Percentiles rank a stretch among this genome's conserved stretches.
These are phyloP conservation scores for Globisporangium paroecandrum DNA, from an alignment of 352 stramenopile genomes.

Conservation along the genomic window DNA sequence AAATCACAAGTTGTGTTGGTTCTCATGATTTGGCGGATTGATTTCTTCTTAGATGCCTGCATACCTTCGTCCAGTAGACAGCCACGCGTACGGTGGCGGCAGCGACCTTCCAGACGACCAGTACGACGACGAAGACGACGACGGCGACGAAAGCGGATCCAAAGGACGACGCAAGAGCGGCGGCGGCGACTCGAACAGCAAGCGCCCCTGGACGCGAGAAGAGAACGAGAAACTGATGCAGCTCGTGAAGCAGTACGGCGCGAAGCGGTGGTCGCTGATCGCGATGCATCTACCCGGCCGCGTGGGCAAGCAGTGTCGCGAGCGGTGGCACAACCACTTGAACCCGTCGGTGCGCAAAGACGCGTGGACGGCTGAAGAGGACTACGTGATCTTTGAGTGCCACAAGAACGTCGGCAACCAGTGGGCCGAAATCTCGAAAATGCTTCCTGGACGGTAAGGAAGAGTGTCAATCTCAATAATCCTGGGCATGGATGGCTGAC, in stretches of 20 bases:
- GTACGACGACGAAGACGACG: slow-evolving; percentile 70
- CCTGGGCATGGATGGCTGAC: background rate
- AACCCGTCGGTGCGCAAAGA: slow-evolving; percentile 87
- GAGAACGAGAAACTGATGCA: slow-evolving; percentile 89
- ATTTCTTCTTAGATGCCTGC: background rate
- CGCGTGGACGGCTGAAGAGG: slow-evolving; percentile 87
- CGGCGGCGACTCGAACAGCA: slow-evolving; percentile 69
- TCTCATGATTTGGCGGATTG: background rate
- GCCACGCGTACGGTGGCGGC: background rate
- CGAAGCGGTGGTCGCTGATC: slow-evolving; percentile 88
- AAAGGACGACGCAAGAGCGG: slow-evolving; percentile 46
- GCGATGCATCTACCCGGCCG: slow-evolving; percentile 85
- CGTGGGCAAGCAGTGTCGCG: slow-evolving; percentile 87
- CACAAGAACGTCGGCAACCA: slow-evolving; percentile 92
- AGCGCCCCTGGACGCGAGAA: slow-evolving; percentile 81
- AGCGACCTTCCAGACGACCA: slow-evolving; percentile 41
- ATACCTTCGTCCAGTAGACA: slow-evolving; percentile 5
- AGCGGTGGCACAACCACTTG: slow-evolving; percentile 88
- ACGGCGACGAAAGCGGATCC: slow-evolving; percentile 47
- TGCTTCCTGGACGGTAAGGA: slow-evolving; percentile 74
- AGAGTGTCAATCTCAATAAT: background rate
- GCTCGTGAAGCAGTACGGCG: slow-evolving; percentile 86
- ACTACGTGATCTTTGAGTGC: slow-evolving; percentile 89
- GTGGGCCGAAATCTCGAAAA: slow-evolving; percentile 91
- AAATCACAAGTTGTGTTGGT: background rate